A percentile compares a stretch with the other conserved stretches of the same genome.
These are phyloP conservation scores for Nadsonia starkeyi-henricii DNA, from an alignment of 1,139 yeast species.

Conservation along the genomic window DNA sequence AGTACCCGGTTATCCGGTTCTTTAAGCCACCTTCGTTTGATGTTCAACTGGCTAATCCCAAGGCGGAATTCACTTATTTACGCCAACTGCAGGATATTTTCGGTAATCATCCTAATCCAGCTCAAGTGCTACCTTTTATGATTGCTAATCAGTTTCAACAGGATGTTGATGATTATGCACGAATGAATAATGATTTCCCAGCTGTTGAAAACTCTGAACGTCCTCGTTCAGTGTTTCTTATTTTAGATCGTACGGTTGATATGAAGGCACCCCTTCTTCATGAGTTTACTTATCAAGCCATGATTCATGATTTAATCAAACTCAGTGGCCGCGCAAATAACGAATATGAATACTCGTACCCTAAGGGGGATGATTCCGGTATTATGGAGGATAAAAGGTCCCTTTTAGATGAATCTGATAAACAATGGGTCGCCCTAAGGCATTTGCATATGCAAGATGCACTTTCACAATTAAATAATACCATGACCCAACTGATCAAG, in stretches of 20 bases:
- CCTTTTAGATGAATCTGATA: slow-evolving; percentile 47
- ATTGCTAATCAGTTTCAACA: slow-evolving; percentile 63
- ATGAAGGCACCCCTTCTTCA: slow-evolving; percentile 74
- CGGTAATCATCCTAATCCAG: slow-evolving; percentile 34
- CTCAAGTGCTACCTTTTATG: slow-evolving; percentile 53
- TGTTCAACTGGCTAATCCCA: slow-evolving; percentile 4
- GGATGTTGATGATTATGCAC: slow-evolving; percentile 61
- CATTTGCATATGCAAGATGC: slow-evolving; percentile 71
- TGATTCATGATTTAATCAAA: slow-evolving; percentile 62
- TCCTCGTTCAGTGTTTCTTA: slow-evolving; percentile 60
- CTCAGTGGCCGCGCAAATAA: slow-evolving; percentile 30
- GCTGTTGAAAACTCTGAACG: slow-evolving; percentile 28
- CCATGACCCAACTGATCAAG: slow-evolving; percentile 51
- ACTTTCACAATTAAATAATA: slow-evolving; percentile 45
- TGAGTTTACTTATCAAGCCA: slow-evolving; percentile 87
- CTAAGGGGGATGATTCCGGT: slow-evolving; percentile 38
- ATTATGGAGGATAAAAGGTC: slow-evolving; percentile 13
- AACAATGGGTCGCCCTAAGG: slow-evolving; percentile 60
- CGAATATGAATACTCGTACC: slow-evolving; percentile 45
- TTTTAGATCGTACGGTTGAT: slow-evolving; percentile 76
- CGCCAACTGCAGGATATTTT: slow-evolving; percentile 1
- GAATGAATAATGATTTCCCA: slow-evolving; percentile 50
- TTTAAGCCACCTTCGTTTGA: slow-evolving; percentile 21
- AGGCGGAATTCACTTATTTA: slow-evolving; percentile 6
- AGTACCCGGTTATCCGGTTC: slow-evolving; percentile 75